These are phyloP conservation scores for Ophioceras dolichostomum DNA, from an alignment of 2,329 filamentous ascomycete species.

Conservation along the genomic window DNA sequence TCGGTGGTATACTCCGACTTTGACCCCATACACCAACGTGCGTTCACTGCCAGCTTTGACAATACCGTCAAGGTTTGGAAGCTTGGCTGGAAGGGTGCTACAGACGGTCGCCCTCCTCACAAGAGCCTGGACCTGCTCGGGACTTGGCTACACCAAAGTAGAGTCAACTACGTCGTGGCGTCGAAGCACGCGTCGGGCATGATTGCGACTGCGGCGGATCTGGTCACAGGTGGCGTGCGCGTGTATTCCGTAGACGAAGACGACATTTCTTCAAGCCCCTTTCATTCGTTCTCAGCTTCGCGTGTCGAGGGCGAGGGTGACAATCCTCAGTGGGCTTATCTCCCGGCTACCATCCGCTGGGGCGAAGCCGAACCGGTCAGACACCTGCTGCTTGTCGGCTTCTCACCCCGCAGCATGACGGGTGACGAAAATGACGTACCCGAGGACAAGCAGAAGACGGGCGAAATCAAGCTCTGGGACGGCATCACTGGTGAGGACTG, in stretches of 20 bases:
- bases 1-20: constrained; percentile 52
- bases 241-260: constrained; percentile 36
- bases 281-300: constrained; percentile 27
- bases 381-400: constrained; percentile 47
- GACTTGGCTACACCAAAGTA: constrained; percentile 44
- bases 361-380: constrained; percentile 29
- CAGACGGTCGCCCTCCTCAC: too few relatives aligned
- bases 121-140: constrained; percentile 30
- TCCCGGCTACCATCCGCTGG: constrained; percentile 52
- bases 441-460: constrained; percentile 41
- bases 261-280: constrained; percentile 21
- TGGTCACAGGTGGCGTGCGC: constrained; percentile 38
- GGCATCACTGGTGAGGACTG: constrained; percentile 28
- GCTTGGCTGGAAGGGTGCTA: constrained; percentile 20
- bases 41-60: constrained; percentile 51
- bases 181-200: constrained; percentile 33
- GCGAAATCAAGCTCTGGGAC: constrained; percentile 50
- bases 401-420: constrained; percentile 43
- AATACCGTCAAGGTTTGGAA: constrained; percentile 48
- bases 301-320: constrained; percentile 18
- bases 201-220: constrained; percentile 48
- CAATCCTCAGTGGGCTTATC: constrained; percentile 50
- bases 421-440: constrained; percentile 46
- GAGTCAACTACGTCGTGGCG: constrained; percentile 50
- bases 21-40: constrained; percentile 27